Evolutionary conservation across 1,284 basidiomycete species (phyloP).

Genomic region (Anthracocystis walkeri): DNA sequence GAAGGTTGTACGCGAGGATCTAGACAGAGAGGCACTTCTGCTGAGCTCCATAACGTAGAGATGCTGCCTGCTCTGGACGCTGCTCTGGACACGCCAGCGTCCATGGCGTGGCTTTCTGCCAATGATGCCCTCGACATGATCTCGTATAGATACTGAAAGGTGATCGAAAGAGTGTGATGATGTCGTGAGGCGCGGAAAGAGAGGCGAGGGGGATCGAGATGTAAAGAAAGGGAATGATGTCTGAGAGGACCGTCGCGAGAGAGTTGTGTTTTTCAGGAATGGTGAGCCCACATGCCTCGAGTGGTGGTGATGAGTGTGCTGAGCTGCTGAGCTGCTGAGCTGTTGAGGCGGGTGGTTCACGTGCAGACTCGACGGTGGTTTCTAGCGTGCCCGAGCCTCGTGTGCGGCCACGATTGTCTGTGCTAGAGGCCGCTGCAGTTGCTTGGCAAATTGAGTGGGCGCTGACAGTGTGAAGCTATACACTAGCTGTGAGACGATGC

Average conservation of each 20-base stretch:
- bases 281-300: slow-evolving; percentile 3
- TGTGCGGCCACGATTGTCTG: not conserved
- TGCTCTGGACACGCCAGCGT: slow-evolving; percentile 30
- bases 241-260: not conserved
- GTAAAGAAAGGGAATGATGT: not conserved
- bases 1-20: slow-evolving; percentile 35
- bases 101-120: slow-evolving; percentile 25
- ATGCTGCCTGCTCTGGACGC: slow-evolving; percentile 52
- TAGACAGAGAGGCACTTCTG: slow-evolving; percentile 60
- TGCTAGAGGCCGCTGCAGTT: not conserved
- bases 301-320: not conserved
- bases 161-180: not conserved
- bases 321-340: not conserved
- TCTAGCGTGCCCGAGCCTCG: not conserved
- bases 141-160: not conserved
- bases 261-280: not conserved
- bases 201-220: not conserved
- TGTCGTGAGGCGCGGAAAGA: not conserved
- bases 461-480: not conserved
- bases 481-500: not conserved
- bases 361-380: not conserved
- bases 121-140: slow-evolving; percentile 20
- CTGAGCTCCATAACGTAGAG: slow-evolving; percentile 60
- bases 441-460: not conserved
- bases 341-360: not conserved